Evolutionary conservation across 495 filamentous ascomycete genomes (phyloP).

Genomic region (Podospora pseudocomata): DNA sequence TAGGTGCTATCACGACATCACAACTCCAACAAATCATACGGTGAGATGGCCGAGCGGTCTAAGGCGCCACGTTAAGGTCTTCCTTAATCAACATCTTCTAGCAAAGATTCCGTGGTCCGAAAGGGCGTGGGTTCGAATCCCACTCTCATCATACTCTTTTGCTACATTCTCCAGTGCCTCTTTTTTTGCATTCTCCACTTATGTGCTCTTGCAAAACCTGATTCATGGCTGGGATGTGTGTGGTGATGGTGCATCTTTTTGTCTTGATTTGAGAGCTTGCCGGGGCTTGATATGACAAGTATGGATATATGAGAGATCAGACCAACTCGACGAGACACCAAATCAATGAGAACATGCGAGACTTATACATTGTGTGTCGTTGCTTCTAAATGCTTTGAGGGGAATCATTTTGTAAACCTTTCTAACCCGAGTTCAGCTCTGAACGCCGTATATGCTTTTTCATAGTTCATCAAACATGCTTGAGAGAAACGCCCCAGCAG

Average conservation of each 20-base stretch:
- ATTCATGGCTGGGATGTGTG: neutral
- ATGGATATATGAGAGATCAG: neutral
- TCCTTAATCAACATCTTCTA: neutral
- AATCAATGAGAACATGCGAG: too few relatives aligned
- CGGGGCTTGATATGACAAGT: neutral
- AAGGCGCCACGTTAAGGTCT: neutral
- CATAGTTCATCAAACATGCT: constrained; percentile 9
- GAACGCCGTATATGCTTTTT: neutral
- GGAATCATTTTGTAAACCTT: neutral
- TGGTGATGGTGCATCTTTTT: neutral
- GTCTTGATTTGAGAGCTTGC: neutral
- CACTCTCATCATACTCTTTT: constrained; percentile 23
- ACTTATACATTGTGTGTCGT: too few relatives aligned
- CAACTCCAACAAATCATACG: neutral
- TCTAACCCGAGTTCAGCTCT: neutral
- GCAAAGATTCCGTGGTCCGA: constrained; percentile 23
- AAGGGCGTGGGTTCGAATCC: constrained; percentile 39
- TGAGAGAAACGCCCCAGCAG: constrained; percentile 34
- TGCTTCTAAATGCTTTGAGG: neutral
- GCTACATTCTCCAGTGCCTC: neutral
- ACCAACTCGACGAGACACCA: neutral
- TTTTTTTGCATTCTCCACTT: neutral
- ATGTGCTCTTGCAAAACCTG: neutral
- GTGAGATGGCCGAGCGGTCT: neutral
- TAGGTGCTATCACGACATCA: neutral